A percentile compares a stretch with the other conserved stretches of the same genome.
Evolutionary conservation across 495 filamentous ascomycete genomes (phyloP).

Genomic region (Chaetomium fimeti): DNA sequence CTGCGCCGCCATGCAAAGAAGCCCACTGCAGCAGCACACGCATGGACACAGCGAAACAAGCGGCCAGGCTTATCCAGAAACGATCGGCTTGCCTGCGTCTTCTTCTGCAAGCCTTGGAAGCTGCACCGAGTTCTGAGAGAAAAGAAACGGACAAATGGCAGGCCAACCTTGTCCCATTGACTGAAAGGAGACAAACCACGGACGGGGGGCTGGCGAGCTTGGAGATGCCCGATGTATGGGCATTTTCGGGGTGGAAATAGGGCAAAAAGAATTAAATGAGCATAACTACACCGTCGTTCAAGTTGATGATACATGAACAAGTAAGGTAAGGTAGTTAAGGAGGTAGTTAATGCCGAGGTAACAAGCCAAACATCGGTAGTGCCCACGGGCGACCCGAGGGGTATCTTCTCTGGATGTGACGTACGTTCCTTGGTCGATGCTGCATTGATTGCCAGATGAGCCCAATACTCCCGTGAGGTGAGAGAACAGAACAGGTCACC

Average conservation of each 20-base stretch:
- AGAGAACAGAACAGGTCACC: neutral
- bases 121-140: slow-evolving; percentile 16
- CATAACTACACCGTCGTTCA: no score
- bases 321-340: no score
- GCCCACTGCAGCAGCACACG: slow-evolving; percentile 16
- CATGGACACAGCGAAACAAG: slow-evolving; percentile 3
- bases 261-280: no score
- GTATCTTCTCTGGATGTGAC: no score
- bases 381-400: no score
- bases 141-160: slow-evolving; percentile 31
- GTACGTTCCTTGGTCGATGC: neutral
- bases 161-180: neutral
- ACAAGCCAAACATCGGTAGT: no score
- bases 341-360: no score
- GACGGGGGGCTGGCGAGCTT: neutral
- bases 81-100: slow-evolving; percentile 22
- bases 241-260: no score
- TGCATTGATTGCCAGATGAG: slow-evolving; percentile 5
- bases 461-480: neutral
- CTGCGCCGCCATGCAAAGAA: slow-evolving; percentile 26
- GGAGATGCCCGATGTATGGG: neutral
- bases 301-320: no score
- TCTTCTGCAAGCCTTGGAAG: neutral
- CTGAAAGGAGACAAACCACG: neutral
- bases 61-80: slow-evolving; percentile 18